phyloP scores from a whole-genome alignment of 2,329 filamentous ascomycete genomes.

The Botryotinia convoluta region DNA sequence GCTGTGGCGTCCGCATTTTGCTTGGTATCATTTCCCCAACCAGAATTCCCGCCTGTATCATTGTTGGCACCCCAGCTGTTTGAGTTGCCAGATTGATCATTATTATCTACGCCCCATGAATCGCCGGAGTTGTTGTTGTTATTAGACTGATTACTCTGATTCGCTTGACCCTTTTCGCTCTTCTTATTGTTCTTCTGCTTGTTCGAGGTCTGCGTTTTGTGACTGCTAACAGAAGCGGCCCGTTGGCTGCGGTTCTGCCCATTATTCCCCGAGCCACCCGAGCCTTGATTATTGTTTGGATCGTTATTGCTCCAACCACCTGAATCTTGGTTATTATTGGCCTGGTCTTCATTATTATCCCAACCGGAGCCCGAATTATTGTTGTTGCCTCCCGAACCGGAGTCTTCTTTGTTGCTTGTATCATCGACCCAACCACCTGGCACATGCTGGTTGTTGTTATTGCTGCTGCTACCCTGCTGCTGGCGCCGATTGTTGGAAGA shows the following conservation, averaged over 20 bases:
- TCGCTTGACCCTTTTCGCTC: slow-evolving; percentile 6
- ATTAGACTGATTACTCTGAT: slow-evolving; percentile 11
- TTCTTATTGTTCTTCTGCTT: slow-evolving; percentile 10
- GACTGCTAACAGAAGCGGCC: slow-evolving; percentile 13
- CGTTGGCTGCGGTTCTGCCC: slow-evolving; percentile 20
- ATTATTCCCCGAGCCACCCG: slow-evolving; percentile 13
- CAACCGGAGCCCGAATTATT: neutral
- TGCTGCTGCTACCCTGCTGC: neutral
- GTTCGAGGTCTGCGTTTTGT: slow-evolving; percentile 12
- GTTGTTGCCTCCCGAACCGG: neutral
- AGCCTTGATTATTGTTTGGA: slow-evolving; percentile 19
- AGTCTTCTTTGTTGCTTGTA: slow-evolving; percentile 11
- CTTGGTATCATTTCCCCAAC: neutral
- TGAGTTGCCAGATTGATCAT: neutral
- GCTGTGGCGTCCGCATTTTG: neutral
- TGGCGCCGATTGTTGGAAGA: neutral
- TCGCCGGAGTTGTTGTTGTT: slow-evolving; percentile 12
- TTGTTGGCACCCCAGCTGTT: slow-evolving; percentile 21
- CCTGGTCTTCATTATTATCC: neutral
- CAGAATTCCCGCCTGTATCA: slow-evolving; percentile 18
- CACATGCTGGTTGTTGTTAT: slow-evolving; percentile 17
- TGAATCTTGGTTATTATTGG: neutral
- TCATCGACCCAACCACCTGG: slow-evolving; percentile 24
- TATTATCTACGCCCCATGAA: slow-evolving; percentile 19
- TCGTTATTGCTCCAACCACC: slow-evolving; percentile 21